Evolutionary conservation across 2,329 filamentous ascomycete genomes (phyloP).

Genomic region (Xylariaceae sp.): DNA sequence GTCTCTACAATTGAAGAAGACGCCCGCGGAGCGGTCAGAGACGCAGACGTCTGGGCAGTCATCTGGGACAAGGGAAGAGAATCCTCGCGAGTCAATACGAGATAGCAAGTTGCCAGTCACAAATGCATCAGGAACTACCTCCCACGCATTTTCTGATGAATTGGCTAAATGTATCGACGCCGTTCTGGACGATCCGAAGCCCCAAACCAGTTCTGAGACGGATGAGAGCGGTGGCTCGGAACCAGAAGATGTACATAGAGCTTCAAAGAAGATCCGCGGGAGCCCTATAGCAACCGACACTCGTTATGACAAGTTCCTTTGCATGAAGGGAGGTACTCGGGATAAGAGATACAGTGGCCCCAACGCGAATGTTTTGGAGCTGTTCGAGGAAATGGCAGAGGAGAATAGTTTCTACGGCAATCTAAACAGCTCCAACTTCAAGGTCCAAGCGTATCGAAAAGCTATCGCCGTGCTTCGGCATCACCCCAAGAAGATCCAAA

Average conservation of each 20-base stretch:
- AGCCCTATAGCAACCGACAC: not conserved
- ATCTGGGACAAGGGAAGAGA: not conserved
- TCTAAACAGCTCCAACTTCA: conserved; percentile 73
- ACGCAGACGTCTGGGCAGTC: conserved; percentile 9
- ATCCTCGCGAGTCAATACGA: not conserved
- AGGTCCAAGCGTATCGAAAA: conserved; percentile 71
- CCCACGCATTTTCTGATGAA: conserved; percentile 4
- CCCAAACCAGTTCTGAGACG: conserved; percentile 9
- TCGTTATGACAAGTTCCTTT: conserved; percentile 51
- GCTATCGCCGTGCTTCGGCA: conserved; percentile 71
- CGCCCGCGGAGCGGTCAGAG: conserved; percentile 12
- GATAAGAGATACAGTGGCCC: conserved; percentile 54
- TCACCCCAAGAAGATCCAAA: conserved; percentile 62
- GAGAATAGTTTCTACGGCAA: conserved; percentile 71
- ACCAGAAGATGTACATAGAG: conserved; percentile 5
- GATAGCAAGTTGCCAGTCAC: not conserved
- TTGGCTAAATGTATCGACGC: conserved; percentile 13
- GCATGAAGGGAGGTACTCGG: conserved; percentile 51
- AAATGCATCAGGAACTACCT: not conserved
- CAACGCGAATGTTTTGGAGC: conserved; percentile 71
- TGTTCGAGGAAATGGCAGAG: conserved; percentile 74
- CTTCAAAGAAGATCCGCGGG: conserved; percentile 2
- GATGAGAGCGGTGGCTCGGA: conserved; percentile 1
- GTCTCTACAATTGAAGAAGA: conserved; percentile 9
- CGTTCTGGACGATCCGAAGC: conserved; percentile 15